Conservation (phyloP, 148 eudicot species). For the Rhododendron ovatum region DNA sequence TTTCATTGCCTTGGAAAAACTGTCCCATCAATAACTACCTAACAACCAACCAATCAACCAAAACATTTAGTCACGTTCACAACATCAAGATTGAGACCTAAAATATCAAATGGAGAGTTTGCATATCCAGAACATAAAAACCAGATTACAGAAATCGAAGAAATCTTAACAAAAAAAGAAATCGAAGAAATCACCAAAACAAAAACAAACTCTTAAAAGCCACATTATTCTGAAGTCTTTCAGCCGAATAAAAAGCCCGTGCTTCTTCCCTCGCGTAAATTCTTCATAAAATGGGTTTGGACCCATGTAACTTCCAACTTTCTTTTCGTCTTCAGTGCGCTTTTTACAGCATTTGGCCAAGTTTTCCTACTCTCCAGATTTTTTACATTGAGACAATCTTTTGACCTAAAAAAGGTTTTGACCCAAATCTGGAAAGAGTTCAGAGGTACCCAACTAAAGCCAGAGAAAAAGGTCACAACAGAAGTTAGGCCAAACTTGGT, state of each 20-base stretch:
- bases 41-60: not conserved
- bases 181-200: not conserved
- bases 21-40: not conserved
- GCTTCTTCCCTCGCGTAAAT: not conserved
- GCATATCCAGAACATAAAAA: not conserved
- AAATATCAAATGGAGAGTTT: not conserved
- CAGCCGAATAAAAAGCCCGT: not conserved
- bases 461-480: not conserved
- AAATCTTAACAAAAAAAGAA: not conserved
- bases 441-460: not conserved
- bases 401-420: not conserved
- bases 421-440: not conserved
- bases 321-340: not conserved
- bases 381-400: not conserved
- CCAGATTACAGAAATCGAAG: not conserved
- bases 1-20: not conserved
- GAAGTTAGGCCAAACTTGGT: not conserved
- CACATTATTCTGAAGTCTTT: not conserved
- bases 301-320: not conserved
- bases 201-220: not conserved
- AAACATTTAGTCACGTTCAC: not conserved
- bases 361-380: not conserved
- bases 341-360: not conserved
- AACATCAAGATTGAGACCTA: not conserved
- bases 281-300: not conserved